Evolutionary conservation across 306 rosid genomes (phyloP).

Genomic region (Erythrophleum fordii): DNA sequence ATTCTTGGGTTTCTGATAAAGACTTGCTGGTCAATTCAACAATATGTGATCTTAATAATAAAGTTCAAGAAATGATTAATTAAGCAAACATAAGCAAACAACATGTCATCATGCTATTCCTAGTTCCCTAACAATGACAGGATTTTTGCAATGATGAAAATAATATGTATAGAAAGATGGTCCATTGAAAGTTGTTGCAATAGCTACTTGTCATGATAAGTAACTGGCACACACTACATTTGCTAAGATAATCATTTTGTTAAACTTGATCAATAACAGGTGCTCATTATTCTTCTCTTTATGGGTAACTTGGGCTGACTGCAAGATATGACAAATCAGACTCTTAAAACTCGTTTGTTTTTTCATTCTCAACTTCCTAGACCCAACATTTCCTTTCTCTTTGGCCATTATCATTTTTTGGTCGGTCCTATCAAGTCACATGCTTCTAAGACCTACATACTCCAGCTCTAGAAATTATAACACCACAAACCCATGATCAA

Average conservation of each 20-base stretch:
- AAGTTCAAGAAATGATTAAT: background rate
- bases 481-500: too few relatives aligned
- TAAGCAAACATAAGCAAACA: background rate
- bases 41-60: slow-evolving; percentile 1
- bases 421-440: background rate
- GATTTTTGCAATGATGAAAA: background rate
- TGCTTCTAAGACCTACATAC: slow-evolving; percentile 21
- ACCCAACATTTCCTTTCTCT: background rate
- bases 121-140: background rate
- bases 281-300: background rate
- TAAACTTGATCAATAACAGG: slow-evolving; percentile 12
- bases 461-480: background rate
- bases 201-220: background rate
- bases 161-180: background rate
- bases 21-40: background rate
- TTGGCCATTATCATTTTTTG: background rate
- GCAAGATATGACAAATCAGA: background rate
- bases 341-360: slow-evolving; percentile 12
- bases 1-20: slow-evolving; percentile 9
- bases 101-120: background rate
- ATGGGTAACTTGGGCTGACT: slow-evolving; percentile 3
- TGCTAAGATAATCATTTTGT: background rate
- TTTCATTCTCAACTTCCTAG: too few relatives aligned
- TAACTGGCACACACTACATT: background rate
- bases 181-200: background rate